phyloP scores from a whole-genome alignment of 352 stramenopile genomes.

The Globisporangium cylindrosporum region DNA sequence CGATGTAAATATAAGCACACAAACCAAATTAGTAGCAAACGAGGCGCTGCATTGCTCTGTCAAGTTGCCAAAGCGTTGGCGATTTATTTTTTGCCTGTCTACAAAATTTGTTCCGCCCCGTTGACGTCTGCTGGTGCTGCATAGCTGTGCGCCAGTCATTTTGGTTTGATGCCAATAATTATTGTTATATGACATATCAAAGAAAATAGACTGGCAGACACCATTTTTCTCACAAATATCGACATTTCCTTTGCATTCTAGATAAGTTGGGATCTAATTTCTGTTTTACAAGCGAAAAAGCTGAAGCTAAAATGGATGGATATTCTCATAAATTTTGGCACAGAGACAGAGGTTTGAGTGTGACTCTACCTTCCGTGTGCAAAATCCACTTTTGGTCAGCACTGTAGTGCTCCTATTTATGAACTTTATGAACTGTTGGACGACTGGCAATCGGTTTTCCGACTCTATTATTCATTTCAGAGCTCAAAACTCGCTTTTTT shows the following conservation, averaged over 20 bases:
- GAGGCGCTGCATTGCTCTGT: background rate
- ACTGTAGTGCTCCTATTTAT: background rate
- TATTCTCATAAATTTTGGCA: constrained; percentile 5
- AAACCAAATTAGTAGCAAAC: background rate
- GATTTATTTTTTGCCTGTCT: background rate
- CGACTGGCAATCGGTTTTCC: constrained; percentile 3
- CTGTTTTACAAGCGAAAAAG: background rate
- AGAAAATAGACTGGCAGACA: background rate
- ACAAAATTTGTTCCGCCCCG: background rate
- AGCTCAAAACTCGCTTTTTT: background rate
- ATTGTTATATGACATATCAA: background rate
- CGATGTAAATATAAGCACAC: too few relatives aligned
- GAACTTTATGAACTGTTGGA: background rate
- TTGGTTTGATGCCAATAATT: background rate
- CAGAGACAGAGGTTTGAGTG: background rate
- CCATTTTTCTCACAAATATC: background rate
- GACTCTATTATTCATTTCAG: constrained; percentile 5
- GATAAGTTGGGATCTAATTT: background rate
- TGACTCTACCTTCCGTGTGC: background rate
- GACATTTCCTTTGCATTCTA: background rate
- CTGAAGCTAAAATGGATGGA: constrained; percentile 2
- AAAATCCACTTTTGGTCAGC: constrained; percentile 1
- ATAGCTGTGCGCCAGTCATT: background rate
- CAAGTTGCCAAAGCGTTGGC: background rate
- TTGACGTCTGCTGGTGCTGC: background rate